Evolutionary conservation across 2,329 filamentous ascomycete species (phyloP).

Genomic region (Penicillium sp.): DNA sequence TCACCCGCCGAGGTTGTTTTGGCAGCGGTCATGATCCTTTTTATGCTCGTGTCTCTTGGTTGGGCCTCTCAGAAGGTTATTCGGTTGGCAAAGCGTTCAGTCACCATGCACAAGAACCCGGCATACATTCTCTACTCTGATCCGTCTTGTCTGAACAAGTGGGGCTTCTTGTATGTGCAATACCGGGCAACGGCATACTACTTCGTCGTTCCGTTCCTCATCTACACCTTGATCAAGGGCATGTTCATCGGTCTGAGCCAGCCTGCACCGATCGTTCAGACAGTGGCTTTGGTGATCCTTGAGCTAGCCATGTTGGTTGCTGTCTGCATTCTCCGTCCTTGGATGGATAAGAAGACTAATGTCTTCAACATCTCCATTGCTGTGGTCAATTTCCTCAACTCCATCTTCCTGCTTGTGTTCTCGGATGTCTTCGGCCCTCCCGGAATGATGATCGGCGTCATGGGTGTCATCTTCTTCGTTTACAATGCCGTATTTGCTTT

Average conservation of each 20-base stretch:
- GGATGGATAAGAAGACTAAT: constrained; percentile 99
- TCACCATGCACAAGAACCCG: constrained; percentile 89
- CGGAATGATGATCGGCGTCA: constrained; percentile 76
- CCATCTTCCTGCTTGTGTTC: constrained; percentile 85
- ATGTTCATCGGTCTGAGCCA: constrained; percentile 86
- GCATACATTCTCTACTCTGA: constrained; percentile 97
- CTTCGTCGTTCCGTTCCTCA: constrained; percentile 77
- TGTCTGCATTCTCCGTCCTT: constrained; percentile 78
- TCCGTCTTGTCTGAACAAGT: constrained; percentile 90
- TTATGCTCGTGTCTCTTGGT: constrained; percentile 70
- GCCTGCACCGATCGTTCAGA: constrained; percentile 66
- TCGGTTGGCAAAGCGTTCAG: constrained; percentile 80
- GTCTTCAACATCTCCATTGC: constrained; percentile 93
- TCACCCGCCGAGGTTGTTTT: constrained; percentile 83
- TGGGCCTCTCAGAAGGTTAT: constrained; percentile 93
- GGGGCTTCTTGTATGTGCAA: constrained; percentile 96
- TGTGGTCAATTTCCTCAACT: constrained; percentile 84
- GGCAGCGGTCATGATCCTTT: constrained; percentile 83
- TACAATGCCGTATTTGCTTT: constrained; percentile 80
- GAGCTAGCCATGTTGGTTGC: constrained; percentile 75
- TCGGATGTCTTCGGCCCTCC: constrained; percentile 82
- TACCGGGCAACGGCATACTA: constrained; percentile 96
- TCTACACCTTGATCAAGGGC: constrained; percentile 79
- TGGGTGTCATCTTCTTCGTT: constrained; percentile 86
- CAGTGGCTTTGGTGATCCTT: constrained; percentile 76